These are phyloP conservation scores for Colletotrichum aenigma DNA, from an alignment of 2,329 filamentous ascomycete species.

Conservation along the genomic window DNA sequence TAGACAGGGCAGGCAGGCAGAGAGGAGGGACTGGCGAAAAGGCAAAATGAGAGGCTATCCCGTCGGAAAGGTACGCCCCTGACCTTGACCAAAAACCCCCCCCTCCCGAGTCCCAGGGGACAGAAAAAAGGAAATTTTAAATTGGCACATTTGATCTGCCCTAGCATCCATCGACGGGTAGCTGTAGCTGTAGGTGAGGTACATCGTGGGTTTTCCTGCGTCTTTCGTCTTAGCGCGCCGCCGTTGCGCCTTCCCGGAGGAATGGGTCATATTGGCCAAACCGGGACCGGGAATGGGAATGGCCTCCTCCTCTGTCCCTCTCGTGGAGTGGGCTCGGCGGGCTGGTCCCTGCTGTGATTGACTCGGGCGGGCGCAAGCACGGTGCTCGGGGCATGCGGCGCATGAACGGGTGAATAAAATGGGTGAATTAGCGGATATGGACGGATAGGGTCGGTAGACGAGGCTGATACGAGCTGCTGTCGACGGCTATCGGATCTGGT, in stretches of 20 bases:
- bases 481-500: background rate
- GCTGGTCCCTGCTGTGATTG: background rate
- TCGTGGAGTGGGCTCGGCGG: background rate
- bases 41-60: background rate
- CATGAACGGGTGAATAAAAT: background rate
- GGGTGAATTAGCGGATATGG: background rate
- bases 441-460: background rate
- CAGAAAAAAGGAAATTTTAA: background rate
- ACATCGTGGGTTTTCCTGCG: background rate
- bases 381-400: background rate
- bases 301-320: background rate
- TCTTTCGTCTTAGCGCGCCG: background rate
- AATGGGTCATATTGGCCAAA: background rate
- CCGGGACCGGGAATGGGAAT: background rate
- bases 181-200: background rate
- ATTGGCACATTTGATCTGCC: background rate
- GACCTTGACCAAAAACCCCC: background rate
- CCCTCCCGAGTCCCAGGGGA: background rate
- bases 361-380: background rate
- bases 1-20: no score
- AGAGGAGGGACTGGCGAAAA: background rate
- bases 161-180: background rate
- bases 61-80: background rate
- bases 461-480: background rate
- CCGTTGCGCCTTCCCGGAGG: background rate